Conservation (phyloP, 75 land plant species). For the Cupressus sempervirens region DNA sequence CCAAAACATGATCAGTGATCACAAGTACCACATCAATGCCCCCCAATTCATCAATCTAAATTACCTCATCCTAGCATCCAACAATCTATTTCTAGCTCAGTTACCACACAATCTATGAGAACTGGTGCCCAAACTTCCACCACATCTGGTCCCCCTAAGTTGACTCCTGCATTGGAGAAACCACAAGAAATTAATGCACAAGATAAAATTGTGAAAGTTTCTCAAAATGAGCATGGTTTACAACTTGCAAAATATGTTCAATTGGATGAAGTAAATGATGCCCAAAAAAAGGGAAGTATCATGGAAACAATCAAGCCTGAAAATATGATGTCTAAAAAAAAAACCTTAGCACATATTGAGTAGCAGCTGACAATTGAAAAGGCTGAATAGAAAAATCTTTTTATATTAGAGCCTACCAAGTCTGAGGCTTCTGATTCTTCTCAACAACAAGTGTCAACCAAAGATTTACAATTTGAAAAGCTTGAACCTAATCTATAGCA, state of each 20-base stretch:
- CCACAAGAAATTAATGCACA: background rate
- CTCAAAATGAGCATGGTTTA: background rate
- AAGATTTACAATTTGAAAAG: background rate
- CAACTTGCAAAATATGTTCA: background rate
- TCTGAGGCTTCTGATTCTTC: conserved; percentile 12
- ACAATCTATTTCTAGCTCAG: background rate
- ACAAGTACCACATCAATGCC: background rate
- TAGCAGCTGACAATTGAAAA: background rate
- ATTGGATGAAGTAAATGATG: background rate
- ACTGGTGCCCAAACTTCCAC: background rate
- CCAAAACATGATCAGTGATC: background rate
- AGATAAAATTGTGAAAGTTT: background rate
- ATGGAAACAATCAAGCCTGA: conserved; percentile 7
- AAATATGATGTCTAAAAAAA: background rate
- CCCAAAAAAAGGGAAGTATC: background rate
- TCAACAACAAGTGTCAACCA: background rate
- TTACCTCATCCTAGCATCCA: background rate
- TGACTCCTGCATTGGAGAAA: background rate
- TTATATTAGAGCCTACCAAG: background rate
- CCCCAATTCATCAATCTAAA: background rate
- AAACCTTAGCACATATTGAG: background rate
- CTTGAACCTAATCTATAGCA: background rate
- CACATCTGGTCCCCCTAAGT: background rate
- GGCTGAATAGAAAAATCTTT: background rate
- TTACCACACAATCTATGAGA: background rate